Percentiles rank a stretch among this genome's conserved stretches.
phyloP scores from a whole-genome alignment of 768 basidiomycete species.

The Leucocoprinus birnbaumii region DNA sequence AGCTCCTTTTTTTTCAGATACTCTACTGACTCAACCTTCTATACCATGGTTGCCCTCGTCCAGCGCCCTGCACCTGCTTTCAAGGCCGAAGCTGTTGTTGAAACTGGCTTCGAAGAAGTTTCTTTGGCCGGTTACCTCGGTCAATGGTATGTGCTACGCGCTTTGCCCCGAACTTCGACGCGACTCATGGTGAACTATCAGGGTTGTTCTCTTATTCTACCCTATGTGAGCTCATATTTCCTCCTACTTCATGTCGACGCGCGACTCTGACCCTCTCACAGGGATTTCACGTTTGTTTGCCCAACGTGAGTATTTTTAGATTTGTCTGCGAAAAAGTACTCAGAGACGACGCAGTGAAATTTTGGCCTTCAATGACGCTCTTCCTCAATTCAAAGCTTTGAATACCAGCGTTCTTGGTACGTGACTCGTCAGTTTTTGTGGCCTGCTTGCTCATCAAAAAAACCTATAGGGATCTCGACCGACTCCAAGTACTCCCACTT shows the following conservation, averaged over 20 bases:
- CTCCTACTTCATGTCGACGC: background rate
- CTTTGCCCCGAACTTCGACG: background rate
- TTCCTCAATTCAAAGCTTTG: slow-evolving; percentile 69
- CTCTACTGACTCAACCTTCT: background rate
- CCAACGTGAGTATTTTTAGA: slow-evolving; percentile 53
- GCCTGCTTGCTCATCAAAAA: no score
- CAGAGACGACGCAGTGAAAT: slow-evolving; percentile 55
- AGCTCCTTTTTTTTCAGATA: slow-evolving; percentile 13
- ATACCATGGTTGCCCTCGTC: slow-evolving; percentile 55
- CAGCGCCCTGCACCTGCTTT: slow-evolving; percentile 88
- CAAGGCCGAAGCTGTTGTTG: slow-evolving; percentile 68
- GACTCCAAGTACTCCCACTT: slow-evolving; percentile 89
- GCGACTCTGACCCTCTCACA: slow-evolving; percentile 22
- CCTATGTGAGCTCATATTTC: slow-evolving; percentile 77
- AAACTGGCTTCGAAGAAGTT: slow-evolving; percentile 75
- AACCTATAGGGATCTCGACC: slow-evolving; percentile 84
- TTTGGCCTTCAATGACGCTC: slow-evolving; percentile 89
- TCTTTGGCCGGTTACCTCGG: slow-evolving; percentile 73
- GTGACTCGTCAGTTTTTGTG: no score
- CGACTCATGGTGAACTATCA: slow-evolving; percentile 24
- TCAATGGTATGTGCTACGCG: slow-evolving; percentile 62
- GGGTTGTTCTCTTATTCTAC: slow-evolving; percentile 95
- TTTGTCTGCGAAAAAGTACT: background rate
- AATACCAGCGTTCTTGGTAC: slow-evolving; percentile 76
- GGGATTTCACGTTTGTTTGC: slow-evolving; percentile 89